Evolutionary conservation across 768 basidiomycete genomes (phyloP), one percentile per base, ranked within the genome.

Genomic region (Lentinula aciculospora): DNA sequence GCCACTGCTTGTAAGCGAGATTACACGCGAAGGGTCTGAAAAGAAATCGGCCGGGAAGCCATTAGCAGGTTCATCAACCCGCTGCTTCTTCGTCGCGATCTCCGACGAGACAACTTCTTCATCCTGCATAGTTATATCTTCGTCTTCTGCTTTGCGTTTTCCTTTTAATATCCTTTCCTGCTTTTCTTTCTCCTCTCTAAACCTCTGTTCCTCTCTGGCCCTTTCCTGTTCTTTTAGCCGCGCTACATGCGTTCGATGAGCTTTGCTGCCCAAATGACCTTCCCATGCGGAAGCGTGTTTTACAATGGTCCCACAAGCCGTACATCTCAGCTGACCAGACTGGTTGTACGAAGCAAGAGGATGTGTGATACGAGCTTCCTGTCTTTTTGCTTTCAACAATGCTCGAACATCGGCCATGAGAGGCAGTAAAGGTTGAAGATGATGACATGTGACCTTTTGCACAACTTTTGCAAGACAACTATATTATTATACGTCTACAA

Each of bases 271-370:
- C 19, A 94, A 68, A 70, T 94, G 91, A 21, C 91, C 89, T 59
- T 91, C 84, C 91, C 91, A 94, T n/a, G 88, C 87, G 25, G 87
- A 82, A 3, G 88, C 80, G 64, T 91, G 83, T 64, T 92, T 93
- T 57, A 94, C 77, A 19, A 71, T 58, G 10, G 74, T 78, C 1
- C 76, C 76, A 65, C 91, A 94, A 25, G 83, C 80, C 3, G 75
- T 65, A 63, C 91, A 94, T 58, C 83, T 81, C 28, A 94, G 75
- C 65, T 88, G 85, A 46, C 89, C 88, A 27, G 72, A 72, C 3
- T 81, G 63, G 25, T 72, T 82, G 66, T 94, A 93, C 3, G 84
- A 70, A 5, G 91, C 91, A 42, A 85, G 75, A 1, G 88, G 88
- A 65, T 94, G 92, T 28, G 76, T 74, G 56, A 94, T 79, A 28